Evolutionary conservation across 2,329 filamentous ascomycete species (phyloP).

Genomic region (Cladophialophora bantiana): DNA sequence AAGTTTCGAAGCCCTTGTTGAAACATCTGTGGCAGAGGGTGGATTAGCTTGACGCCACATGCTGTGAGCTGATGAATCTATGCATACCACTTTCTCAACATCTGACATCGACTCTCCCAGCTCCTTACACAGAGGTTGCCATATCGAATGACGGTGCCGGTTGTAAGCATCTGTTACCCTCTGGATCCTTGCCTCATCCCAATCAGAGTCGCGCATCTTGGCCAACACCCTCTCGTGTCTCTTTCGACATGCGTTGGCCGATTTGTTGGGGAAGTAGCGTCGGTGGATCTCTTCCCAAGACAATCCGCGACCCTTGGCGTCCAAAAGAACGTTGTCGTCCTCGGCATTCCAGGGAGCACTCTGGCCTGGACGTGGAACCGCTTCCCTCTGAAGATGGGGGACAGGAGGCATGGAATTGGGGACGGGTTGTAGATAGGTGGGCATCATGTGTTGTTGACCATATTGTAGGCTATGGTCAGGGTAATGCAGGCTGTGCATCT

Average conservation of each 20-base stretch:
- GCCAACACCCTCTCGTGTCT: conserved; percentile 85
- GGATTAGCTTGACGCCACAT: not conserved
- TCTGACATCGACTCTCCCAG: conserved; percentile 65
- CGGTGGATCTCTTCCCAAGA: conserved; percentile 85
- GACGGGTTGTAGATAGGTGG: conserved; percentile 30
- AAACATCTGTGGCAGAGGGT: conserved; percentile 52
- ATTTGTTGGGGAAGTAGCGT: conserved; percentile 77
- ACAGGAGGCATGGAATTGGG: conserved; percentile 19
- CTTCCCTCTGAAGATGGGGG: conserved; percentile 20
- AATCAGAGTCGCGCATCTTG: conserved; percentile 73
- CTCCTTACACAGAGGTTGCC: conserved; percentile 73
- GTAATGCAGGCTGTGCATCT: conserved; percentile 26
- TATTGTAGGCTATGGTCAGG: conserved; percentile 32
- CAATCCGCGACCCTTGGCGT: conserved; percentile 74
- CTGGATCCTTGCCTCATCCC: conserved; percentile 78
- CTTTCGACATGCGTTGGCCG: conserved; percentile 84
- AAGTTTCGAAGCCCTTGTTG: conserved; percentile 74
- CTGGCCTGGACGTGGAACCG: conserved; percentile 26
- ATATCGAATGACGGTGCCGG: conserved; percentile 76
- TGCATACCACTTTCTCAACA: conserved; percentile 81
- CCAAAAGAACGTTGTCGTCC: conserved; percentile 76
- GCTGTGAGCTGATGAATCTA: not conserved
- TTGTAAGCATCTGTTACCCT: conserved; percentile 79
- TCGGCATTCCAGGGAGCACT: conserved; percentile 74
- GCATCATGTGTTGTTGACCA: conserved; percentile 34